Percentiles rank a stretch among this genome's conserved stretches.
Evolutionary conservation across 108 stramenopile species (phyloP).

Genomic region (Bacterosira constricta): DNA sequence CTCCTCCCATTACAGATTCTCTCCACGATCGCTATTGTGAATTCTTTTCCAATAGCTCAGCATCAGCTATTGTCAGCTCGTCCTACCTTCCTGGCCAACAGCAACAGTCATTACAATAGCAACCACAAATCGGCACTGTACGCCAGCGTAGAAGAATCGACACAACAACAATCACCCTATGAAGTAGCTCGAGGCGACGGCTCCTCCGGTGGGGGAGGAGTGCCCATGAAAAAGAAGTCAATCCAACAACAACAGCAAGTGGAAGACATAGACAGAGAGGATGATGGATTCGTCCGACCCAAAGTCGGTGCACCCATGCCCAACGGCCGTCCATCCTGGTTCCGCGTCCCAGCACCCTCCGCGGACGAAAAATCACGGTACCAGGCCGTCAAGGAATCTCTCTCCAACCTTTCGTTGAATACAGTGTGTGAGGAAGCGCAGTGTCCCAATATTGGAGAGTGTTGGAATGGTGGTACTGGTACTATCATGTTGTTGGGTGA

Average conservation of each 20-base stretch:
- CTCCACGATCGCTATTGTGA: background rate
- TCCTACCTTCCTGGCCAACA: background rate
- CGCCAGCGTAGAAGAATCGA: background rate
- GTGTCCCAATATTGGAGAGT: slow-evolving; percentile 99
- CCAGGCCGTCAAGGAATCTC: slow-evolving; percentile 71
- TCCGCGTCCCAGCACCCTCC: slow-evolving; percentile 71
- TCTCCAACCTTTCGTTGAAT: slow-evolving; percentile 78
- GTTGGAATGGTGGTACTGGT: slow-evolving; percentile 99
- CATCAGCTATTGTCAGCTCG: background rate
- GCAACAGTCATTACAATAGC: no score
- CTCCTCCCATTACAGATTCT: background rate
- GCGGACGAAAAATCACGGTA: slow-evolving; percentile 70
- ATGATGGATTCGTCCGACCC: slow-evolving; percentile 46
- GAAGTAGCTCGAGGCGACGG: slow-evolving; percentile 76
- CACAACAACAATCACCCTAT: slow-evolving; percentile 38
- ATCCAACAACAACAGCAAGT: background rate
- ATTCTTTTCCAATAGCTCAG: background rate
- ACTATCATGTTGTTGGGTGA: slow-evolving; percentile 99
- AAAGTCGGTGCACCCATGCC: slow-evolving; percentile 90
- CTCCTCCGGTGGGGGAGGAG: slow-evolving; percentile 80
- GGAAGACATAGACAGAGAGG: slow-evolving; percentile 23
- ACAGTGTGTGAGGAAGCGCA: slow-evolving; percentile 99
- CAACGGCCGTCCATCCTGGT: slow-evolving; percentile 74
- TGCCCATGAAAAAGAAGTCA: slow-evolving; percentile 67
- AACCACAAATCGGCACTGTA: background rate